These are phyloP conservation scores for Magnolia officinalis DNA, from an alignment of 164 flowering plant genomes.

Conservation along the genomic window DNA sequence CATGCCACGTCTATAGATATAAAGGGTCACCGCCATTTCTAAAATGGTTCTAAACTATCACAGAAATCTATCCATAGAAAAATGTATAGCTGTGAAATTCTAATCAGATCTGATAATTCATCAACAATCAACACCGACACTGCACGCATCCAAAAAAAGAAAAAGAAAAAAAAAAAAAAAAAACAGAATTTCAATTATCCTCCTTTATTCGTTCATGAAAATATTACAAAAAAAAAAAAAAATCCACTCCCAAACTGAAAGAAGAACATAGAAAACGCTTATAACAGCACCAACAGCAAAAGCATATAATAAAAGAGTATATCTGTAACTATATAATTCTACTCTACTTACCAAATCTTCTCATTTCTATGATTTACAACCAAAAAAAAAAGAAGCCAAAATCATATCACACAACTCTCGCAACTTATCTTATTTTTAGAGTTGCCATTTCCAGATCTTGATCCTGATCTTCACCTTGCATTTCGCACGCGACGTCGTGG, in stretches of 20 bases:
- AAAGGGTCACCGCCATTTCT: no score
- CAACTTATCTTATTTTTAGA: not conserved
- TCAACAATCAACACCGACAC: not conserved
- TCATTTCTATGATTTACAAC: not conserved
- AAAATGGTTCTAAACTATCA: no score
- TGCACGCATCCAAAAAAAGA: not conserved
- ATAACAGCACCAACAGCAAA: not conserved
- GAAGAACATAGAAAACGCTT: not conserved
- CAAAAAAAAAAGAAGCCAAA: no score
- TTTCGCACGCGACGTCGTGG: conserved; percentile 18
- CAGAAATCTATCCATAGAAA: no score
- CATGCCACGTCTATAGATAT: no score
- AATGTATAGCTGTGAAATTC: no score
- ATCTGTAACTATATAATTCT: not conserved
- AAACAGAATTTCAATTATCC: not conserved
- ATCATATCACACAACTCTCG: not conserved
- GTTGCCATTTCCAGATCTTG: conserved; percentile 61
- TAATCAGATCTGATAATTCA: no score
- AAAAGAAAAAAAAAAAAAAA: no score
- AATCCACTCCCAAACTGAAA: no score
- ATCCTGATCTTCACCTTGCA: conserved; percentile 55
- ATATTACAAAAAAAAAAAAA: not conserved
- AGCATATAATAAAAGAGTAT: not conserved
- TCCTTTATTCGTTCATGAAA: not conserved
- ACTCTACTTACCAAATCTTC: not conserved